Base-by-base conservation (phyloP, 2,329 filamentous ascomycete species). In the Ascochyta rabiei region DNA sequence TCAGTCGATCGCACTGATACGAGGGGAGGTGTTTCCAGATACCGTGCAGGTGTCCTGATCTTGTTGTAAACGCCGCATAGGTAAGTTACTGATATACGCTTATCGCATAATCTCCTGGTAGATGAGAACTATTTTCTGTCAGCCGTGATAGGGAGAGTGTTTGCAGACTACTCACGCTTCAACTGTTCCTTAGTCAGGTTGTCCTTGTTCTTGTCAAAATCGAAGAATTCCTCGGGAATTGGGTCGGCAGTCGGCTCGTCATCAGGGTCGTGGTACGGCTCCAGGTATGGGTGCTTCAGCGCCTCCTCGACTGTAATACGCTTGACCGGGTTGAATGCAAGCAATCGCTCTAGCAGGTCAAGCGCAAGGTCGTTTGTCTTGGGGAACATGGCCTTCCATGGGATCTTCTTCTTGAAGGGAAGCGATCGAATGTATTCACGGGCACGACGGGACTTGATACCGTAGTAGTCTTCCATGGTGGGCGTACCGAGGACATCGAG, bases 151-250 rank as follows among this genome's bases (percentile, higher is more conserved):
- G 5, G 19, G 18, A 21, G 6, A 15, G 6, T 7, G 6, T 12
- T 8, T 24, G 9, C n/a, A 6, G 23, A 30, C 3, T 18, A 74
- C 81, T 72, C 74, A 88, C 95, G 85, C 83, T 98, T 98, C 76
- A 99, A 79, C 79, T 99, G 92, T 80, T 99, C 95, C 81, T 99
- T 99, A 82, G 90, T 97, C 72, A 99, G 80, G 70, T 89, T 95
- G 77, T 99, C 95, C 86, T 99, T 99, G 84, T 98, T 96, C 85
- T 97, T 97, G 80, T 99, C 95, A 77, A 99, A 99, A 79, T 99
- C 95, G 76, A 99, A 99, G 83, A 99, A 99, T 76, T 96, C 93
- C 76, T 98, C 93, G 19, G 95, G 95, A 70, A 99, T 99, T 19
- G 95, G 93, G 38, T 93, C 90, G 16, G 95, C 95, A 12, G 91